These are phyloP conservation scores for Aspergillus persii DNA, from an alignment of 2,329 filamentous ascomycete genomes.

Conservation along the genomic window DNA sequence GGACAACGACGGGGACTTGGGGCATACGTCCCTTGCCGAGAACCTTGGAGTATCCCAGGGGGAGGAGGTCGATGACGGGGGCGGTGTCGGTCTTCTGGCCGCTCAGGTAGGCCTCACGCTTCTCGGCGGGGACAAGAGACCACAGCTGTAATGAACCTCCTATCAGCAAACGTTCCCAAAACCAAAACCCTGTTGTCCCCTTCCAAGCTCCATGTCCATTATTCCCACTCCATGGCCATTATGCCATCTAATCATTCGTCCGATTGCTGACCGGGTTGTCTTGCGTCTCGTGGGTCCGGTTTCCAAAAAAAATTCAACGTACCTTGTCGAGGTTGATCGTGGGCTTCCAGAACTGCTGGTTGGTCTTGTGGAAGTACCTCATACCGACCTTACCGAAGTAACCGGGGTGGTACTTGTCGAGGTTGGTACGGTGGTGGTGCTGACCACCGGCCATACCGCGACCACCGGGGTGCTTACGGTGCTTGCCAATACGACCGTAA, in stretches of 20 bases:
- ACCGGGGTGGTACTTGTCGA: constrained; percentile 94
- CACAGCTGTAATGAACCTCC: constrained; percentile 64
- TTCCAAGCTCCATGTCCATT: not conserved
- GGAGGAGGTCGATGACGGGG: constrained; percentile 95
- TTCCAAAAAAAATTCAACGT: constrained; percentile 33
- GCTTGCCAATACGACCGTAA: constrained; percentile 98
- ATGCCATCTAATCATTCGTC: not conserved
- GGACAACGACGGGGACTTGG: constrained; percentile 88
- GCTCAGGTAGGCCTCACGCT: constrained; percentile 85
- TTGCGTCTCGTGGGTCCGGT: not conserved
- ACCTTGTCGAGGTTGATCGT: constrained; percentile 99
- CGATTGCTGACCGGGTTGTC: constrained; percentile 6
- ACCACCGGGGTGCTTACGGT: constrained; percentile 85
- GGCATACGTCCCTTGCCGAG: constrained; percentile 97
- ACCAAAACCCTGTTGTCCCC: not conserved
- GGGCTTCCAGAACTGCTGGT: constrained; percentile 97
- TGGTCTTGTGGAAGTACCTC: constrained; percentile 94
- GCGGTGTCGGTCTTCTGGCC: constrained; percentile 83
- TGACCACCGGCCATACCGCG: constrained; percentile 94
- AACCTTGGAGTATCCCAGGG: constrained; percentile 97
- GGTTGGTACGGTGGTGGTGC: constrained; percentile 95
- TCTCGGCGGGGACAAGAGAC: constrained; percentile 89
- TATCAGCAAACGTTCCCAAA: constrained; percentile 15
- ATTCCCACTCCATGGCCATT: not conserved
- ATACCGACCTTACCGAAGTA: constrained; percentile 99